phyloP scores from a whole-genome alignment of 768 basidiomycete species.

The Rhizopogon vulgaris region DNA sequence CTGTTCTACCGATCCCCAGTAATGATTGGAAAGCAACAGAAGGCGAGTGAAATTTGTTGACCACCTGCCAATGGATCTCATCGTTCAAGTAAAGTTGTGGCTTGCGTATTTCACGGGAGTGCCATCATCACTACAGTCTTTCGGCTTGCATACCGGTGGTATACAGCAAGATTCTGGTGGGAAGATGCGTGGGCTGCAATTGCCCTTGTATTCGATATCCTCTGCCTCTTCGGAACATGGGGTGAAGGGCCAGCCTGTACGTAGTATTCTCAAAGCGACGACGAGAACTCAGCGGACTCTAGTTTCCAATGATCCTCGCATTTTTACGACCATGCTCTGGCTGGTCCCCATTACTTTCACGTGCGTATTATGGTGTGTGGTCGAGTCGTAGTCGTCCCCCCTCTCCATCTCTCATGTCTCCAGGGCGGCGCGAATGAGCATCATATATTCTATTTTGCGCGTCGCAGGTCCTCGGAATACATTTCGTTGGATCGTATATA shows the following conservation, averaged over 20 bases:
- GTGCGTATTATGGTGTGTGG: conserved; percentile 16
- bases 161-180: conserved; percentile 17
- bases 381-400: background rate
- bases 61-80: background rate
- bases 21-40: background rate
- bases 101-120: conserved; percentile 8
- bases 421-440: conserved; percentile 23
- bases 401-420: background rate
- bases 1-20: background rate
- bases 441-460: conserved; percentile 19
- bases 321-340: conserved; percentile 8
- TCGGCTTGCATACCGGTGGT: conserved; percentile 17
- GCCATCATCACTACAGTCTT: conserved; percentile 15
- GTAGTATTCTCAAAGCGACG: conserved; percentile 1
- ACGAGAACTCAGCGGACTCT: background rate
- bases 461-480: conserved; percentile 10
- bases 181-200: conserved; percentile 21
- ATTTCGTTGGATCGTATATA: conserved; percentile 9
- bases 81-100: background rate
- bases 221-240: conserved; percentile 17
- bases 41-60: background rate
- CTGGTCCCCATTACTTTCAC: conserved; percentile 15
- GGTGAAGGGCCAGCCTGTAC: conserved; percentile 2
- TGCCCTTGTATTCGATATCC: conserved; percentile 17
- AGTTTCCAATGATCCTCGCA: background rate